Base-by-base conservation (phyloP, 2,329 filamentous ascomycete genomes). In the Cadophora sp. region DNA sequence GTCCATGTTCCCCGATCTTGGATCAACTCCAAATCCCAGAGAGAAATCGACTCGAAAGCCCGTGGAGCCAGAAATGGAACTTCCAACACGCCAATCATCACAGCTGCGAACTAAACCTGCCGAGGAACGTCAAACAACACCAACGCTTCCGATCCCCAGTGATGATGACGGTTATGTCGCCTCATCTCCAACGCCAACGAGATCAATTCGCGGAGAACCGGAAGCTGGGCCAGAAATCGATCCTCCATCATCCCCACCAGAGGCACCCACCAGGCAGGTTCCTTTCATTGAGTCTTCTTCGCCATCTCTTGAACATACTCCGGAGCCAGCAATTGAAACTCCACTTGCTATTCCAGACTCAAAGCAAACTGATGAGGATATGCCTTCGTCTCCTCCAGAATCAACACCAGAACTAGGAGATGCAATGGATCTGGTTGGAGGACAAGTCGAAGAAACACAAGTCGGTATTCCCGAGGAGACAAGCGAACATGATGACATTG, bases 1-100 rank as follows among this genome's bases (percentile, higher is more conserved):
- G 5, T 83, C 83, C 0, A 81, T 95, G 69, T 95, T 94, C 72
- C 84, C 90, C 0, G 87, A 90, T 22, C 83, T 94, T 30, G 83
- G 83, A 36, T 89, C 89, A 1, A 89, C 84, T 69, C 81, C 83
- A 39, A 70, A 72, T 45, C 56, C 62, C 1, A 71, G 51, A 69
- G 66, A 59, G 24, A 70, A 41, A 50, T 56, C 51, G 47, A 64
- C 36, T 43, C 30, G 45, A 11, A 68, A 63, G 62, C 68, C 45
- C 65, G 72, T 11, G 45, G 45, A 1, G 75, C 77, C 6, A 78
- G 66, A 69, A 14, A 36, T 59, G 48, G 67, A 74, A 24, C 64
- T 76, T 30, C 72, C 71, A 45, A 27, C 61, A 1, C 73, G 66
- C 56, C 68, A 66, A 2, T 74, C 74, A 14, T 73, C 73, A 4